Evolutionary conservation across 116 monocot genomes (phyloP).

Genomic region (Posidonia oceanica): DNA sequence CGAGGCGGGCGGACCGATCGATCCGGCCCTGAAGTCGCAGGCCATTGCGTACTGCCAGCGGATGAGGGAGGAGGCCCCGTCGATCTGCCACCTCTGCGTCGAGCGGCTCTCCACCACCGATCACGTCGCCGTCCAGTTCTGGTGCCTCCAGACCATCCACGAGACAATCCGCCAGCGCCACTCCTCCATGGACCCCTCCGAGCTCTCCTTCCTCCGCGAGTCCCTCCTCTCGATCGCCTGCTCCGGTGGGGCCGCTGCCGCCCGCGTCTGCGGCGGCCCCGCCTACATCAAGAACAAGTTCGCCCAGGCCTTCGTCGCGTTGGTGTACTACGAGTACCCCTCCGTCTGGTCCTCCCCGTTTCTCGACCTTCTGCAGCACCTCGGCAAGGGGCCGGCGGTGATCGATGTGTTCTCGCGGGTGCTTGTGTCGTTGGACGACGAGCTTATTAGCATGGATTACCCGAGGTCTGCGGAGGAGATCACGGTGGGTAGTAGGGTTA

Average conservation of each 20-base stretch:
- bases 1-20: slow-evolving; percentile 36
- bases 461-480: slow-evolving; percentile 44
- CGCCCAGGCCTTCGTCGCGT: slow-evolving; percentile 52
- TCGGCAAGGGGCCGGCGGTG: slow-evolving; percentile 22
- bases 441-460: slow-evolving; percentile 76
- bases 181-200: slow-evolving; percentile 24
- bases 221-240: slow-evolving; percentile 45
- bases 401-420: slow-evolving; percentile 60
- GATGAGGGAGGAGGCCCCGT: slow-evolving; percentile 23
- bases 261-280: slow-evolving; percentile 26
- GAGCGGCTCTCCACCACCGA: slow-evolving; percentile 38
- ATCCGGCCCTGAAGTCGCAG: slow-evolving; percentile 32
- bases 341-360: slow-evolving; percentile 30
- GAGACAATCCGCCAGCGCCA: slow-evolving; percentile 39
- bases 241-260: slow-evolving; percentile 11
- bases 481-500: slow-evolving; percentile 43
- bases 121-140: slow-evolving; percentile 52
- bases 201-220: slow-evolving; percentile 36
- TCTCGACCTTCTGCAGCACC: slow-evolving; percentile 36
- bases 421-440: slow-evolving; percentile 54
- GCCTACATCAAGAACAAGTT: slow-evolving; percentile 80
- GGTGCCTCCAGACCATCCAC: slow-evolving; percentile 74
- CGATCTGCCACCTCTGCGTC: slow-evolving; percentile 50
- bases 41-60: slow-evolving; percentile 49
- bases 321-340: slow-evolving; percentile 64